Percentiles rank a stretch among this genome's conserved stretches.
Conservation (phyloP, 768 basidiomycete genomes). For the Leccinellum rugosiceps region DNA sequence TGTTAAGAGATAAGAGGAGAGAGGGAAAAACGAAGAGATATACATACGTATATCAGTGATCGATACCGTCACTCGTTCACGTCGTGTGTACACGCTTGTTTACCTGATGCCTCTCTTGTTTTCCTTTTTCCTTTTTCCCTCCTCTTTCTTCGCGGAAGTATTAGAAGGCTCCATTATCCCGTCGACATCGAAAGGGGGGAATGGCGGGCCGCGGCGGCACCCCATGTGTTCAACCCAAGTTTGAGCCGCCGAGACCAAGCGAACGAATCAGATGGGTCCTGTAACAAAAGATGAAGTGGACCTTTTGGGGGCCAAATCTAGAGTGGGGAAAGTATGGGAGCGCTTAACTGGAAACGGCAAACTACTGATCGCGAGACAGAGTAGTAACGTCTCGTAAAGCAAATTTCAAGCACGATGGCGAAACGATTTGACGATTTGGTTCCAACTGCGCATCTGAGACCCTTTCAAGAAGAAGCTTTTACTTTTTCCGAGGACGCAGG, state of each 20-base stretch:
- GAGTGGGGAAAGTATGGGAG: not conserved
- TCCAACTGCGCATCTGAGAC: not conserved
- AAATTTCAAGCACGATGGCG: not conserved
- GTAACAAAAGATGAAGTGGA: not conserved
- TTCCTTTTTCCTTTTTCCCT: not conserved
- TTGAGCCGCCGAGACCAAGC: not conserved
- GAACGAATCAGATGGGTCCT: not conserved
- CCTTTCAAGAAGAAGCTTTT: not conserved
- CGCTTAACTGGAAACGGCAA: not conserved
- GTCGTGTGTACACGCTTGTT: not conserved
- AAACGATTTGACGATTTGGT: not conserved
- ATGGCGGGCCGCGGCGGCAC: not conserved
- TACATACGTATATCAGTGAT: constrained; percentile 9
- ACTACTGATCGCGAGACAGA: not conserved
- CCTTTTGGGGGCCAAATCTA: not conserved
- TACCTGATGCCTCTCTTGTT: not conserved
- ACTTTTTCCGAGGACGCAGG: not conserved
- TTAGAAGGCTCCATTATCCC: constrained; percentile 2
- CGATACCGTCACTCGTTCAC: not conserved
- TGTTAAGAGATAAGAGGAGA: not conserved
- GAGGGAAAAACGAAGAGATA: not conserved
- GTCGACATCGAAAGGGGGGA: not conserved
- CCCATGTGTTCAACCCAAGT: not conserved
- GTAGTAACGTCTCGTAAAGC: not conserved
- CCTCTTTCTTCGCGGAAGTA: constrained; percentile 6